Percentiles rank a stretch among this genome's conserved stretches.
Evolutionary conservation across 2,329 filamentous ascomycete species (phyloP).

Genomic region (Aspergillus latus): DNA sequence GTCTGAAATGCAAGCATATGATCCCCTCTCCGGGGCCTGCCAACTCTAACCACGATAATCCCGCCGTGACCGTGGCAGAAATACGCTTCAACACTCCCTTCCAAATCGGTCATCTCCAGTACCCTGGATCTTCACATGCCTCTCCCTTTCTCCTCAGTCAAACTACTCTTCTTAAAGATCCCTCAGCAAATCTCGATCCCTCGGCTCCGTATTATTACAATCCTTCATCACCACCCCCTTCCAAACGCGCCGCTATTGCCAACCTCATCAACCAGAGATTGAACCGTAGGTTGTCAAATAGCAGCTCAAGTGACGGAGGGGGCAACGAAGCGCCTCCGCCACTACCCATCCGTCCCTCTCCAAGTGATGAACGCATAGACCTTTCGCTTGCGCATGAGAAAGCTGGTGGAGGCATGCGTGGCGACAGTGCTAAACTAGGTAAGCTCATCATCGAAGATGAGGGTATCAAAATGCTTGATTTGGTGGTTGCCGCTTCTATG

Average conservation of each 20-base stretch:
- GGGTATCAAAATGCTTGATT: conserved; percentile 91
- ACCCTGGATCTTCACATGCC: conserved; percentile 23
- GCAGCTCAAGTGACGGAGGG: conserved; percentile 30
- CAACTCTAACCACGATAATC: conserved; percentile 20
- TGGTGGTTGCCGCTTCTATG: conserved; percentile 87
- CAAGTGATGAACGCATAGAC: conserved; percentile 57
- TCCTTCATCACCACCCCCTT: conserved; percentile 12
- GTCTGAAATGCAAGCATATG: conserved; percentile 72
- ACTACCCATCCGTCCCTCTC: conserved; percentile 27
- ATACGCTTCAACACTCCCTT: conserved; percentile 84
- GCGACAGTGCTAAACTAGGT: conserved; percentile 86
- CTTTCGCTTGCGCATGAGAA: conserved; percentile 76
- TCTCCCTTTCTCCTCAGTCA: conserved; percentile 26
- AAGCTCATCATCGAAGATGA: conserved; percentile 89
- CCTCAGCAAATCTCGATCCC: conserved; percentile 7
- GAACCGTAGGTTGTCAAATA: conserved; percentile 33
- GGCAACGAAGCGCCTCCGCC: conserved; percentile 4
- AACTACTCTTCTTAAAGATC: conserved; percentile 19
- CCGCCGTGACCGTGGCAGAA: conserved; percentile 68
- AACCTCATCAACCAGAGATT: conserved; percentile 34
- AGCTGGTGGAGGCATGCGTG: conserved; percentile 81
- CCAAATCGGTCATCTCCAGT: conserved; percentile 37
- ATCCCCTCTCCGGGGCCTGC: conserved; percentile 45
- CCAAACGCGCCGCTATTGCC: conserved; percentile 34
- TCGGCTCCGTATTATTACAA: conserved; percentile 4